These are phyloP conservation scores for Holtermannia corniformis DNA, from an alignment of 768 basidiomycete species.

Conservation along the genomic window DNA sequence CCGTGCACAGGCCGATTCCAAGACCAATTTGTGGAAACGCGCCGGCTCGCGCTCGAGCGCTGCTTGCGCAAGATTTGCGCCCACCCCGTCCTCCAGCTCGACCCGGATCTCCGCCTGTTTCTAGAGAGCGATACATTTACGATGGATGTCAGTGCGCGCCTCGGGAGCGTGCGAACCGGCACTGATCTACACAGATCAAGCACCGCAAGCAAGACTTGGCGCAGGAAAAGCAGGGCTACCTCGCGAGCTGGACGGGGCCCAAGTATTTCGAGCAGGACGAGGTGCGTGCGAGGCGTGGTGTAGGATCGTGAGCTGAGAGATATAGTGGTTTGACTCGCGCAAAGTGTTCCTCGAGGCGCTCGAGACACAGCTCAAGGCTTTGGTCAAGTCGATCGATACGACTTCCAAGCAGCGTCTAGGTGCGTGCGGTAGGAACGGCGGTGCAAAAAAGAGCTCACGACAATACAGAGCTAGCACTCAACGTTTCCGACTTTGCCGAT, in stretches of 20 bases:
- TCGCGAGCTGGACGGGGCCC: constrained; percentile 65
- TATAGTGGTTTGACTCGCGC: constrained; percentile 90
- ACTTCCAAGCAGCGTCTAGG: constrained; percentile 76
- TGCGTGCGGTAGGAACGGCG: constrained; percentile 36
- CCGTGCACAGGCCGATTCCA: constrained; percentile 60
- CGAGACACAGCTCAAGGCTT: constrained; percentile 74
- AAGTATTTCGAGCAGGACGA: constrained; percentile 37
- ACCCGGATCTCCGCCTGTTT: constrained; percentile 78
- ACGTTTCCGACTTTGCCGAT: constrained; percentile 71
- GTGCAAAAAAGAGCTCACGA: background rate
- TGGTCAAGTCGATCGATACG: constrained; percentile 75
- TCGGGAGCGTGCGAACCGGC: background rate
- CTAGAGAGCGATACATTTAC: constrained; percentile 87
- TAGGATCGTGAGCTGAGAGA: background rate
- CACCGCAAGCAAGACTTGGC: constrained; percentile 73
- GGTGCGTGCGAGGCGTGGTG: background rate
- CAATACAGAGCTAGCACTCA: constrained; percentile 56
- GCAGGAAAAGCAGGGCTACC: constrained; percentile 57
- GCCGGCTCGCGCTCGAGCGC: constrained; percentile 72
- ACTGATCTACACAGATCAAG: constrained; percentile 57
- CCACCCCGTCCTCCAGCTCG: constrained; percentile 81
- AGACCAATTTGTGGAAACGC: constrained; percentile 78
- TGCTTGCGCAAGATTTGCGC: constrained; percentile 88
- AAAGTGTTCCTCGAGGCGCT: constrained; percentile 76
- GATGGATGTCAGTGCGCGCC: constrained; percentile 60